These are phyloP conservation scores for Tolypocladium tropicale DNA, from an alignment of 2,329 filamentous ascomycete genomes.

Conservation along the genomic window DNA sequence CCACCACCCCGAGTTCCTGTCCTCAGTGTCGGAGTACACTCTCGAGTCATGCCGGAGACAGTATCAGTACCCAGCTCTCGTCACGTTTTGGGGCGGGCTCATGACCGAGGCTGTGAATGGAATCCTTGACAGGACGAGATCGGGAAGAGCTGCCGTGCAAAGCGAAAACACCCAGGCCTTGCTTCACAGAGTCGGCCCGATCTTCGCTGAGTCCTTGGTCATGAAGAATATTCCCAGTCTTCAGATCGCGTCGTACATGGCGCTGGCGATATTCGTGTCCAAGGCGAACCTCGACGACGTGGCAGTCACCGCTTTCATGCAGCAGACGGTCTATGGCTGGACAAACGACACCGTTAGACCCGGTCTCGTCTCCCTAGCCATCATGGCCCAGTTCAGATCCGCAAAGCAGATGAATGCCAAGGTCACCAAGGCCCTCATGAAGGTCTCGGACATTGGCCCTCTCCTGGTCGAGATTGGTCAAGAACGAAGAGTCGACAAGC, in stretches of 20 bases:
- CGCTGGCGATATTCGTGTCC: conserved; percentile 73
- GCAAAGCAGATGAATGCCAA: conserved; percentile 58
- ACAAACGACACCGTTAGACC: conserved; percentile 60
- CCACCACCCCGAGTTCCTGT: conserved; percentile 66
- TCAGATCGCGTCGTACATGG: conserved; percentile 84
- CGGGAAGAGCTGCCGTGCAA: conserved; percentile 67
- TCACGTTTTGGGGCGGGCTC: conserved; percentile 87
- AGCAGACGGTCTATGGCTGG: conserved; percentile 73
- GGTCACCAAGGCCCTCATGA: conserved; percentile 59
- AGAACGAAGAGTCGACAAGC: conserved; percentile 58
- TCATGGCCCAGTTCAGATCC: conserved; percentile 71
- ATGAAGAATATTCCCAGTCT: conserved; percentile 69
- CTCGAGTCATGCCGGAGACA: conserved; percentile 61
- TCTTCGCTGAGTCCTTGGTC: conserved; percentile 68
- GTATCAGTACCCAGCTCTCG: conserved; percentile 64
- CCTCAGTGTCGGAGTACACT: conserved; percentile 67
- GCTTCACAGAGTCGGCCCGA: conserved; percentile 52
- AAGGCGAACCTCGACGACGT: conserved; percentile 72
- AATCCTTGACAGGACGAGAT: conserved; percentile 67
- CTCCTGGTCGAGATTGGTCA: conserved; percentile 51
- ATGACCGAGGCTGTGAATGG: conserved; percentile 77
- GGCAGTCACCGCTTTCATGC: conserved; percentile 80
- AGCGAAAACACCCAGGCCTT: conserved; percentile 73
- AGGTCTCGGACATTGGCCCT: conserved; percentile 47
- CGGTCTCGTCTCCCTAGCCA: conserved; percentile 68